A percentile compares a stretch with the other conserved stretches of the same genome.
phyloP scores from a whole-genome alignment of 2,329 filamentous ascomycete genomes.

The Hypoxylon sp. region DNA sequence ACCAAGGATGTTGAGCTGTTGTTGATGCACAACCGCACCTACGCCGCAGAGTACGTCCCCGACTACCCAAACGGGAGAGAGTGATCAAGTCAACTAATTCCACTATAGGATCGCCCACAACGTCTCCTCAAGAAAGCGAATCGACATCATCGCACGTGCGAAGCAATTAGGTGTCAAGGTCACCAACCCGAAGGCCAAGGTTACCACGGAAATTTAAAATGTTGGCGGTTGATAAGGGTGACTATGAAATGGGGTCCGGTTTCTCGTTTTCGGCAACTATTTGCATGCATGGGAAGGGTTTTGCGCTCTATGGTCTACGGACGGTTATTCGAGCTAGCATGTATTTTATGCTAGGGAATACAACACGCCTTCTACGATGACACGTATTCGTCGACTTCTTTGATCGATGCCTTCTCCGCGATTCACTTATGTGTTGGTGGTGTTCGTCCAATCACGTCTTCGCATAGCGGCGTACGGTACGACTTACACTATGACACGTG shows the following conservation, averaged over 20 bases:
- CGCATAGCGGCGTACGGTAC: constrained; percentile 18
- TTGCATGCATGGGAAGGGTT: constrained; percentile 57
- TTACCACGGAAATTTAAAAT: constrained; percentile 90
- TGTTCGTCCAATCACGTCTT: constrained; percentile 34
- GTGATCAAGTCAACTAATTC: constrained; percentile 56
- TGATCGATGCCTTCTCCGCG: constrained; percentile 38
- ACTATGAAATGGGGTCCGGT: constrained; percentile 53
- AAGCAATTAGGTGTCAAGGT: constrained; percentile 99
- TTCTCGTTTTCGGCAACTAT: constrained; percentile 55
- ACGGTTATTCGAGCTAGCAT: constrained; percentile 55
- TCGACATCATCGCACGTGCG: constrained; percentile 96
- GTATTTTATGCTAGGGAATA: constrained; percentile 55
- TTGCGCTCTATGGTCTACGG: constrained; percentile 55
- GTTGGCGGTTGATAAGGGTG: constrained; percentile 45
- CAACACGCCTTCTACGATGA: constrained; percentile 56
- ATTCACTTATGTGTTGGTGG: constrained; percentile 34
- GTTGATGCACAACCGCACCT: constrained; percentile 99
- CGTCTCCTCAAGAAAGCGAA: constrained; percentile 98
- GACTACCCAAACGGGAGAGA: neutral
- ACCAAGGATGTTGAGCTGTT: constrained; percentile 94
- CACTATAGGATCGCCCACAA: constrained; percentile 91
- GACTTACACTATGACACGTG: constrained; percentile 40
- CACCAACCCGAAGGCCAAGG: constrained; percentile 98
- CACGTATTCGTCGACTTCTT: constrained; percentile 39
- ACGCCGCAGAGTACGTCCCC: constrained; percentile 91